phyloP scores from a whole-genome alignment of 1,284 basidiomycete genomes.

The Termitomyces sp. region DNA sequence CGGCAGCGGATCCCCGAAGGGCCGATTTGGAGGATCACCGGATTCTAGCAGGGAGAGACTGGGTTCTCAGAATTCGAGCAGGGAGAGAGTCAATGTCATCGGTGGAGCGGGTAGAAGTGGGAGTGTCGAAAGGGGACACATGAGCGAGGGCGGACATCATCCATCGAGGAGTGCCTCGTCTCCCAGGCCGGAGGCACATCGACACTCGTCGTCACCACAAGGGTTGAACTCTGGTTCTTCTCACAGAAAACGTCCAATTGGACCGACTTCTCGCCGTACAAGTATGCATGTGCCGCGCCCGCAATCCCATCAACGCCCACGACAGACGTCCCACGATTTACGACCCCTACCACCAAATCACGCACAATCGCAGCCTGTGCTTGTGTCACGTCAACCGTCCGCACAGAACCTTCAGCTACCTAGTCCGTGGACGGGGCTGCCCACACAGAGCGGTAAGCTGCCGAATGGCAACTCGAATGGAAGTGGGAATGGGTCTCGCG shows the following conservation, averaged over 20 bases:
- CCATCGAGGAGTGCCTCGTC: constrained; percentile 15
- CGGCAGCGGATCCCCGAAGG: constrained; percentile 12
- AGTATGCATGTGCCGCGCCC: constrained; percentile 13
- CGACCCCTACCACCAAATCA: constrained; percentile 11
- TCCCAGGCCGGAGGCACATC: constrained; percentile 15
- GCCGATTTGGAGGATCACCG: constrained; percentile 15
- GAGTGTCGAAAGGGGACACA: constrained; percentile 4
- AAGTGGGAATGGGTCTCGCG: neutral
- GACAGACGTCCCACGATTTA: constrained; percentile 11
- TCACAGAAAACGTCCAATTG: neutral
- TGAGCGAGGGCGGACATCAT: constrained; percentile 2
- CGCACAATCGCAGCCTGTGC: constrained; percentile 15
- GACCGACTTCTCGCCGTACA: constrained; percentile 12
- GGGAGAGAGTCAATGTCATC: constrained; percentile 24
- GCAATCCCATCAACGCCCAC: constrained; percentile 5
- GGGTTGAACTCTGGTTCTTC: neutral
- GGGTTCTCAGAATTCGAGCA: constrained; percentile 25
- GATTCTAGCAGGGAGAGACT: constrained; percentile 26
- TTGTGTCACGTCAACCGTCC: constrained; percentile 9
- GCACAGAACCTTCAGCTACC: constrained; percentile 15
- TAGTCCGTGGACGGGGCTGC: constrained; percentile 35
- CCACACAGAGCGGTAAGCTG: constrained; percentile 24
- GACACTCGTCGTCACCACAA: constrained; percentile 12
- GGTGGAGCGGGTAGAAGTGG: constrained; percentile 6
- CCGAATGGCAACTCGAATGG: constrained; percentile 15